Conservation (phyloP, 2,329 filamentous ascomycete species). For the Penicillium decumbens region DNA sequence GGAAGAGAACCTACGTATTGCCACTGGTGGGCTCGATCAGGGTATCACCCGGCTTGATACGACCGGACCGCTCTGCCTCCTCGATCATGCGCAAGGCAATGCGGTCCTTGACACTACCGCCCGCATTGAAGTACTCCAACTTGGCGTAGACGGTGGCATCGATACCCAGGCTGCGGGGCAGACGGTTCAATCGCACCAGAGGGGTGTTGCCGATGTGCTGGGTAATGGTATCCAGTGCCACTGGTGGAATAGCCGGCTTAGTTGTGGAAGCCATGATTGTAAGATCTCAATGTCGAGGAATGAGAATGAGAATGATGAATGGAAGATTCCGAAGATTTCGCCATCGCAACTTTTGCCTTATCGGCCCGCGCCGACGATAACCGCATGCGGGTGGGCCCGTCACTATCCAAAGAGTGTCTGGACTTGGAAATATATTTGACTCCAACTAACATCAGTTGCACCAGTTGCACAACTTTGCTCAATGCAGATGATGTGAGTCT, state of each 20-base stretch:
- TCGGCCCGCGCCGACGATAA: conserved; percentile 22
- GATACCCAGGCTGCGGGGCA: conserved; percentile 85
- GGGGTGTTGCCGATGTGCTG: conserved; percentile 94
- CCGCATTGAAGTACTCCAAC: conserved; percentile 88
- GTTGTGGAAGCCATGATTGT: conserved; percentile 46
- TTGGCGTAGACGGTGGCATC: conserved; percentile 87
- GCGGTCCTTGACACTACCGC: conserved; percentile 88
- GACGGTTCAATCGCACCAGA: conserved; percentile 87
- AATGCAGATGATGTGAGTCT: too few relatives aligned
- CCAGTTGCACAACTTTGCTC: too few relatives aligned
- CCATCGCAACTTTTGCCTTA: conserved; percentile 9
- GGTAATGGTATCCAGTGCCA: conserved; percentile 63
- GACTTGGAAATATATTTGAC: background rate
- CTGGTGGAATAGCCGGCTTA: conserved; percentile 50
- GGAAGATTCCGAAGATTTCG: conserved; percentile 9
- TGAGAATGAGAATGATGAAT: background rate
- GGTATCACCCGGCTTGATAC: conserved; percentile 95
- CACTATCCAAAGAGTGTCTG: background rate
- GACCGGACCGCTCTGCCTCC: conserved; percentile 81
- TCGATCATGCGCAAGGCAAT: conserved; percentile 98
- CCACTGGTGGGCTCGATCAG: conserved; percentile 97
- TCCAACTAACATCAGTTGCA: background rate
- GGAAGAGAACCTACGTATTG: conserved; percentile 60
- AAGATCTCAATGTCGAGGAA: background rate
- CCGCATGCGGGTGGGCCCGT: conserved; percentile 10